Conservation (phyloP, 2,329 filamentous ascomycete species). For the Reticulascus tulasneorum region DNA sequence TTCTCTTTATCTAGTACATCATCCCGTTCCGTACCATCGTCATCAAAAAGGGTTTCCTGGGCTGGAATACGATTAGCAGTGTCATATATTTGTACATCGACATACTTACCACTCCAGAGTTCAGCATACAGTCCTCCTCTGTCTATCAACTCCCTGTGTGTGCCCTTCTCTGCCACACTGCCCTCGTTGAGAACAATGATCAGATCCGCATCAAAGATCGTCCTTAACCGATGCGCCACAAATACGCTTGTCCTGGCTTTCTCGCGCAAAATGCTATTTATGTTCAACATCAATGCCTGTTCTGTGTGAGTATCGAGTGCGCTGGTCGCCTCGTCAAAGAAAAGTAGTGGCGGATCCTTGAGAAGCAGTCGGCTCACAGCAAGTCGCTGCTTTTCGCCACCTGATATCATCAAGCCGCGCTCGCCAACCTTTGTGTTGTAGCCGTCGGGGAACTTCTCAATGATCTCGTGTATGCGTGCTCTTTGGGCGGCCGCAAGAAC, state of each 20-base stretch:
- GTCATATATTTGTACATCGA: neutral
- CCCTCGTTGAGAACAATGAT: constrained; percentile 90
- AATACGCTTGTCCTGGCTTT: constrained; percentile 90
- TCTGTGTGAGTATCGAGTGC: constrained; percentile 93
- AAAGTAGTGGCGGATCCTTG: constrained; percentile 84
- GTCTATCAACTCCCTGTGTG: constrained; percentile 79
- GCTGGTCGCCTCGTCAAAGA: constrained; percentile 94
- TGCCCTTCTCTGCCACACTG: constrained; percentile 81
- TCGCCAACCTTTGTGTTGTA: constrained; percentile 91
- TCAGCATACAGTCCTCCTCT: constrained; percentile 77
- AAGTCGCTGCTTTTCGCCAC: constrained; percentile 87
- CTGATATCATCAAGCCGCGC: constrained; percentile 93
- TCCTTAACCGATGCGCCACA: constrained; percentile 85
- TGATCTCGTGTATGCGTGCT: constrained; percentile 80
- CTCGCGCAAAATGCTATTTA: constrained; percentile 86
- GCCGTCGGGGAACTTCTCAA: constrained; percentile 76
- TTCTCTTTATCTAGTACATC: constrained; percentile 33
- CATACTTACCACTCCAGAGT: constrained; percentile 76
- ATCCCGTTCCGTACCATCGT: constrained; percentile 39
- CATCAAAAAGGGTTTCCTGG: constrained; percentile 57
- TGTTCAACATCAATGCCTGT: constrained; percentile 83
- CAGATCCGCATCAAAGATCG: constrained; percentile 88
- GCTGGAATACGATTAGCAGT: constrained; percentile 34
- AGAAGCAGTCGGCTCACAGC: constrained; percentile 79
- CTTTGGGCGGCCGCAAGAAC: constrained; percentile 75